phyloP scores from a whole-genome alignment of 805 yeast species.

The Starmerella asiatica region DNA sequence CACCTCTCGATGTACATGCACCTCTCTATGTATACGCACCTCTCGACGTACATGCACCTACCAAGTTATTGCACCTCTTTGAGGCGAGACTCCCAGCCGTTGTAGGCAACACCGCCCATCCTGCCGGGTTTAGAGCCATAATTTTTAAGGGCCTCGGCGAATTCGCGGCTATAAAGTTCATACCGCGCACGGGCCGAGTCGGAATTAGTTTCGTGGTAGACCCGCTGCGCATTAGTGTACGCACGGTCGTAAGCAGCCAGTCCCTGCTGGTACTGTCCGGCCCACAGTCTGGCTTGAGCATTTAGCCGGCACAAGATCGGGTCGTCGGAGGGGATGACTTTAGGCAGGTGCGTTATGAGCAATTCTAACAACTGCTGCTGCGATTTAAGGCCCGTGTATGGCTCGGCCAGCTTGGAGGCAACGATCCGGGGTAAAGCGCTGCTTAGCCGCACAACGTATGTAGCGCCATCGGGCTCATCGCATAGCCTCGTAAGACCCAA shows the following conservation, averaged over 20 bases:
- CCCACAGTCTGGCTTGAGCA: slow-evolving; percentile 80
- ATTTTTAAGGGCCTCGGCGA: slow-evolving; percentile 3
- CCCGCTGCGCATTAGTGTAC: slow-evolving; percentile 27
- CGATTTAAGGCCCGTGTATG: slow-evolving; percentile 1
- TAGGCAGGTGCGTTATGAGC: slow-evolving; percentile 54
- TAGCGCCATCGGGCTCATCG: slow-evolving; percentile 42
- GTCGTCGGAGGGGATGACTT: slow-evolving; percentile 44
- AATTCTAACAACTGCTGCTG: slow-evolving; percentile 10
- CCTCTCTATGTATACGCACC: too few relatives aligned
- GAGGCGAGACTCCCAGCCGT: slow-evolving; percentile 73
- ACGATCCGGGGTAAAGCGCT: slow-evolving; percentile 12
- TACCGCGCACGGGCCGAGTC: slow-evolving; percentile 6
- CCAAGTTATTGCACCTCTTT: background rate
- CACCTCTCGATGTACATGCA: too few relatives aligned
- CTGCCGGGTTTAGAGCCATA: slow-evolving; percentile 53
- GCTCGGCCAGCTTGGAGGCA: background rate
- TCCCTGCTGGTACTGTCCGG: slow-evolving; percentile 74
- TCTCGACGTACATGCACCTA: too few relatives aligned
- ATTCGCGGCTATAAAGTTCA: slow-evolving; percentile 10
- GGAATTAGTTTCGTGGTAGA: background rate
- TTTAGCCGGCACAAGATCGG: slow-evolving; percentile 68
- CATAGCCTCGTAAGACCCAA: slow-evolving; percentile 56
- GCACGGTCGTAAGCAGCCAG: slow-evolving; percentile 79
- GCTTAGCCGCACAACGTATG: slow-evolving; percentile 28
- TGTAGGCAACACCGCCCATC: slow-evolving; percentile 63